Conservation (phyloP, 1,284 basidiomycete species). For the Trichosporon ovoides region DNA sequence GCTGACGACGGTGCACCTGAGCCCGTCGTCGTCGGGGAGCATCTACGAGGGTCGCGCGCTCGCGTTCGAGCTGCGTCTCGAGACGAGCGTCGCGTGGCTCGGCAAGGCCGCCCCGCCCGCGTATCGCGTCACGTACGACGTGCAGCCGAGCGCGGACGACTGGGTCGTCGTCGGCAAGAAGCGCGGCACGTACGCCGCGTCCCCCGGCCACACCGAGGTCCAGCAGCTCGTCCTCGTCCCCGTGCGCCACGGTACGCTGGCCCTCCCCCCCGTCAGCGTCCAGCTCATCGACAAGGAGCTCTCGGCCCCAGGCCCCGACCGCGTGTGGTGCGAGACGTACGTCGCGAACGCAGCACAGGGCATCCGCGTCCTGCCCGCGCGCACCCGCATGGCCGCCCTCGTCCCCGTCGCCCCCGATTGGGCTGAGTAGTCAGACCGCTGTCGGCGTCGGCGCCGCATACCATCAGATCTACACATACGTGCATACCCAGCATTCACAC, state of each 20-base stretch:
- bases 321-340: constrained; percentile 42
- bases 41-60: constrained; percentile 44
- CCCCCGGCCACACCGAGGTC: constrained; percentile 21
- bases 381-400: constrained; percentile 33
- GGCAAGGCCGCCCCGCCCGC: constrained; percentile 12
- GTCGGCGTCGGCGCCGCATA: too few relatives aligned
- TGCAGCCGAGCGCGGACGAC: constrained; percentile 36
- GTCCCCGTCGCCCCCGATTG: constrained; percentile 25
- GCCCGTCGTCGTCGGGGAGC: constrained; percentile 10
- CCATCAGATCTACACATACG: too few relatives aligned
- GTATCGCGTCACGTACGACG: constrained; percentile 32
- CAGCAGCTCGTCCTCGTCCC: constrained; percentile 37
- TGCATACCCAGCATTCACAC: too few relatives aligned
- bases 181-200: constrained; percentile 32
- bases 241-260: constrained; percentile 34
- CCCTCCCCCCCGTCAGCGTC: constrained; percentile 33
- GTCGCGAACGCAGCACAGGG: constrained; percentile 42
- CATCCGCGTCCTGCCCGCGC: constrained; percentile 40
- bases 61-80: constrained; percentile 25
- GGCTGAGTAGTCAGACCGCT: constrained; percentile 10
- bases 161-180: constrained; percentile 42
- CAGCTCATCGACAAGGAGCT: constrained; percentile 19
- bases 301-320: not conserved
- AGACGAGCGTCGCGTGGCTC: constrained; percentile 34
- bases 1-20: constrained; percentile 28